These are phyloP conservation scores for Vanrija humicola DNA, from an alignment of 1,284 basidiomycete species.

Conservation along the genomic window DNA sequence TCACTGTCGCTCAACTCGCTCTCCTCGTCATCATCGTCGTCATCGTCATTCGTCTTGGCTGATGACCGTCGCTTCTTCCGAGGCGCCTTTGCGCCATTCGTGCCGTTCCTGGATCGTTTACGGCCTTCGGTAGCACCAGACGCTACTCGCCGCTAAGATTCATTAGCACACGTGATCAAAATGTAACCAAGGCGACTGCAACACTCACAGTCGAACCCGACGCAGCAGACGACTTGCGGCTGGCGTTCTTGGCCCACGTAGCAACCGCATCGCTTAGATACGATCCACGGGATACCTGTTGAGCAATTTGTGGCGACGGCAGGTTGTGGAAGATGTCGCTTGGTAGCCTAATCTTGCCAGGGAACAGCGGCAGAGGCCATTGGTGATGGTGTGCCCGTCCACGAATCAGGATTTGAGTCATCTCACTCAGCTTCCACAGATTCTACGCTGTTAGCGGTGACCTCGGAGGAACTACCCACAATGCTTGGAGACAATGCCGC, in stretches of 20 bases:
- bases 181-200: neutral
- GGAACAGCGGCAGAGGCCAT: constrained; percentile 77
- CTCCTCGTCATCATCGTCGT: constrained; percentile 23
- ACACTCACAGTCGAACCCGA: constrained; percentile 8
- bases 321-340: constrained; percentile 65
- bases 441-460: constrained; percentile 55
- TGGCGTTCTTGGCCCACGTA: constrained; percentile 19
- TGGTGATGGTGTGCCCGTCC: constrained; percentile 60
- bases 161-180: neutral
- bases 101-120: neutral
- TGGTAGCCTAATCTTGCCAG: constrained; percentile 74
- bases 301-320: constrained; percentile 23
- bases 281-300: constrained; percentile 21
- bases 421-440: constrained; percentile 81
- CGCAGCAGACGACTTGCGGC: constrained; percentile 18
- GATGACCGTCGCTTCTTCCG: constrained; percentile 11
- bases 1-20: constrained; percentile 16
- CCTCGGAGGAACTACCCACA: constrained; percentile 3
- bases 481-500: constrained; percentile 1
- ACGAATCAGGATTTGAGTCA: constrained; percentile 83
- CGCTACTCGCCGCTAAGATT: neutral
- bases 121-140: neutral
- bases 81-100: constrained; percentile 2
- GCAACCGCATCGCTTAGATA: constrained; percentile 34
- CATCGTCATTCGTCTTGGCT: constrained; percentile 4